phyloP scores from a whole-genome alignment of 2,329 filamentous ascomycete species.

The Thermoascus crustaceus region DNA sequence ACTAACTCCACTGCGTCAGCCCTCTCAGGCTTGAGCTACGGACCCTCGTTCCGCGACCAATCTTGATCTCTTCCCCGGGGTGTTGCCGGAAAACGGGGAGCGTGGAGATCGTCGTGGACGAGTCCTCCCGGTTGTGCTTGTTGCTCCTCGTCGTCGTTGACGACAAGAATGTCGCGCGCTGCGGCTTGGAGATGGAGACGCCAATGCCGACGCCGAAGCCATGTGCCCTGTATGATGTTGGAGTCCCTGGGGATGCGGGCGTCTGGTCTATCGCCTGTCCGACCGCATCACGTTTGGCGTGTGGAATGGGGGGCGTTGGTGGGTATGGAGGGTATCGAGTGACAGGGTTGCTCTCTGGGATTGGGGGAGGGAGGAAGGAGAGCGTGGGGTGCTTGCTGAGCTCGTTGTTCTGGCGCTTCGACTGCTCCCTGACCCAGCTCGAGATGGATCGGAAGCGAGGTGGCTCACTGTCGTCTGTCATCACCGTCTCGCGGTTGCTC shows the following conservation, averaged over 20 bases:
- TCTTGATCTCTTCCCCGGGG: slow-evolving; percentile 6
- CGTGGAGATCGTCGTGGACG: slow-evolving; percentile 4
- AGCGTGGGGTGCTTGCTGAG: neutral
- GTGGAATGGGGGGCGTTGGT: slow-evolving; percentile 1
- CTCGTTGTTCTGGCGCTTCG: neutral
- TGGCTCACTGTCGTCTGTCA: slow-evolving; percentile 1
- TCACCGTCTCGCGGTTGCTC: neutral
- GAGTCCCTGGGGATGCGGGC: neutral
- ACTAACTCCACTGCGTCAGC: slow-evolving; percentile 1
- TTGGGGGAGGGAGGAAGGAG: neutral
- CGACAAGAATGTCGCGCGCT: neutral
- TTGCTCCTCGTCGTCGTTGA: too few species aligned
- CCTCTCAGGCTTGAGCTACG: slow-evolving; percentile 6
- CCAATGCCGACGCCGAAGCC: too few species aligned
- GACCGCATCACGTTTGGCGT: neutral
- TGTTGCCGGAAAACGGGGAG: slow-evolving; percentile 7
- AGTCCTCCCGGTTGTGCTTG: neutral
- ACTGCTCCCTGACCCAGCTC: slow-evolving; percentile 3
- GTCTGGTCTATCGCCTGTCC: too few species aligned
- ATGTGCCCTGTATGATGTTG: neutral
- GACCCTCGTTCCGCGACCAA: neutral
- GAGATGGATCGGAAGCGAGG: neutral
- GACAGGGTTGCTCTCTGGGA: neutral
- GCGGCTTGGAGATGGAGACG: neutral
- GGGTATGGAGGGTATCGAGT: neutral